These are phyloP conservation scores for Aspergillus hiratsukae DNA, from an alignment of 2,329 filamentous ascomycete species.

Conservation along the genomic window DNA sequence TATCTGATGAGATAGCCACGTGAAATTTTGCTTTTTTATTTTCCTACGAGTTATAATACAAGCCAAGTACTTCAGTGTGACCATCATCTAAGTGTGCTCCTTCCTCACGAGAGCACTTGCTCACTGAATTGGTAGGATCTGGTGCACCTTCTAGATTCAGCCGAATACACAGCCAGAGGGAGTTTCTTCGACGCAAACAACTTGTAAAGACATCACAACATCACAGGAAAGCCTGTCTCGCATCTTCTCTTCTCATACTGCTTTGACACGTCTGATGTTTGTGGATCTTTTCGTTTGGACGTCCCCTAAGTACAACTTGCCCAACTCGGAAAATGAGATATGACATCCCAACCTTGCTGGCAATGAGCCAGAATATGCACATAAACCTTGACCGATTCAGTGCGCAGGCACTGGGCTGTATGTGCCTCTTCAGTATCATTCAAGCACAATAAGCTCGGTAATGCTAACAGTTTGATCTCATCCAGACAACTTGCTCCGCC, in stretches of 20 bases:
- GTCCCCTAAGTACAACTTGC: not conserved
- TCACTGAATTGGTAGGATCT: not conserved
- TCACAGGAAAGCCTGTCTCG: not conserved
- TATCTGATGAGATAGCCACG: not conserved
- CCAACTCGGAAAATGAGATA: constrained; percentile 29
- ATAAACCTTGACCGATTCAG: constrained; percentile 24
- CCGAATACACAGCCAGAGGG: not conserved
- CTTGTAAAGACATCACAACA: not conserved
- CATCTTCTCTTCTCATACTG: not conserved
- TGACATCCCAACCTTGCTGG: constrained; percentile 34
- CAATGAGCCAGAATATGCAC: constrained; percentile 25
- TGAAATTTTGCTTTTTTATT: not conserved
- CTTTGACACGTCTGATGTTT: not conserved
- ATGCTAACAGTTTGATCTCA: not conserved
- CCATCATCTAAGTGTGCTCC: not conserved
- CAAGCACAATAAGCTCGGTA: not conserved
- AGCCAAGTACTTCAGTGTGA: not conserved
- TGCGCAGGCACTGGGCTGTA: constrained; percentile 30
- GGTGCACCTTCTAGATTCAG: not conserved
- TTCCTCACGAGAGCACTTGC: not conserved
- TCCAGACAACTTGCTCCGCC: constrained; percentile 22
- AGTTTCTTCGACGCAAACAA: not conserved
- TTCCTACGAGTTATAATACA: not conserved
- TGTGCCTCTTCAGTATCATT: constrained; percentile 6
- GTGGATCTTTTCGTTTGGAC: not conserved